phyloP scores from a whole-genome alignment of 441 rosid species.

The Eruca vesicaria region DNA sequence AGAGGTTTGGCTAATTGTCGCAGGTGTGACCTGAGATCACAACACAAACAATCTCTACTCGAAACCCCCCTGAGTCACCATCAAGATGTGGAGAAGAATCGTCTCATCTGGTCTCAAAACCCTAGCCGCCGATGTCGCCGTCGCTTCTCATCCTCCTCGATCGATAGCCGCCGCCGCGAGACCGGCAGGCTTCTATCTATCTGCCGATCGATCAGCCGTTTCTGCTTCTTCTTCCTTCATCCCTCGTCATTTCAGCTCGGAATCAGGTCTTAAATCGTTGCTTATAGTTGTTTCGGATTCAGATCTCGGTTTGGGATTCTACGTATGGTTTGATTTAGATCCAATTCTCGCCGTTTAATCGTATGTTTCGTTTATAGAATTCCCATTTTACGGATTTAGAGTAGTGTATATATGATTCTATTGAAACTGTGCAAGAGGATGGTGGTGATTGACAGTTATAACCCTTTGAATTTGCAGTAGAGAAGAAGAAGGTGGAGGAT shows the following conservation, averaged over 20 bases:
- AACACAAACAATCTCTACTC: not conserved
- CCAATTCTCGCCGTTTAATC: too few relatives aligned
- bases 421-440: not conserved
- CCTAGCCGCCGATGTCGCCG: constrained; percentile 33
- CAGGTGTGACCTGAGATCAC: constrained; percentile 34
- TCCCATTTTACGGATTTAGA: not conserved
- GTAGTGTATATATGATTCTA: too few relatives aligned
- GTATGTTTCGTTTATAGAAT: not conserved
- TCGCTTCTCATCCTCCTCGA: constrained; percentile 33
- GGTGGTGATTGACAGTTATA: not conserved
- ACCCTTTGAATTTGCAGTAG: constrained; percentile 28
- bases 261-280: not conserved
- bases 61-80: not conserved
- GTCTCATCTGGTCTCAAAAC: not conserved
- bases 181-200: constrained; percentile 16
- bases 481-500: constrained; percentile 69
- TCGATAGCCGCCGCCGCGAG: constrained; percentile 22
- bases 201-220: constrained; percentile 21
- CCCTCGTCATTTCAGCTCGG: not conserved
- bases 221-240: not conserved
- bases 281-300: not conserved
- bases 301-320: not conserved
- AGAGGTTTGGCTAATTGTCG: constrained; percentile 1
- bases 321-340: not conserved
- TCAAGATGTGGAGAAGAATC: constrained; percentile 77